Conservation (phyloP, 495 filamentous ascomycete species). For the Penicillium tannophilum region DNA sequence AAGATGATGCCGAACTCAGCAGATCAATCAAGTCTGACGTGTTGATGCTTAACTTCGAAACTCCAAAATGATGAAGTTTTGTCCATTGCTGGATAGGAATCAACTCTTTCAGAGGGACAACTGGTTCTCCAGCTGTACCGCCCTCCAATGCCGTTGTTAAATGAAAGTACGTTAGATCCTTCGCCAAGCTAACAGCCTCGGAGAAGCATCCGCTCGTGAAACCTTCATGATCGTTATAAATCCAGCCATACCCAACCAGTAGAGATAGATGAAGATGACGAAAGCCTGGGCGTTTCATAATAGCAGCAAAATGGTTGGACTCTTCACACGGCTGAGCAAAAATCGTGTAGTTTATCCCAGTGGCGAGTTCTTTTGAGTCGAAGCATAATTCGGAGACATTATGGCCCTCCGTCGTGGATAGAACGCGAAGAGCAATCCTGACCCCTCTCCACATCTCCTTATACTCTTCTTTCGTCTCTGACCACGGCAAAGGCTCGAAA, state of each 20-base stretch:
- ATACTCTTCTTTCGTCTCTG: conserved; percentile 11
- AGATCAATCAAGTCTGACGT: conserved; percentile 15
- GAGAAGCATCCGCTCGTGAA: conserved; percentile 19
- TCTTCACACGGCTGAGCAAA: conserved; percentile 19
- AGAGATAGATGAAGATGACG: conserved; percentile 19
- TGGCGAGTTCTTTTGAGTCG: conserved; percentile 21
- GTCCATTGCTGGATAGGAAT: conserved; percentile 19
- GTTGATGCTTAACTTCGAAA: conserved; percentile 8
- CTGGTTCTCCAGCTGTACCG: conserved; percentile 6
- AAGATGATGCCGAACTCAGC: conserved; percentile 10
- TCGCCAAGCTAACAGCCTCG: conserved; percentile 17
- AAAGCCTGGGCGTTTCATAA: conserved; percentile 22
- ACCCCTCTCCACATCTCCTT: conserved; percentile 26
- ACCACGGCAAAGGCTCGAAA: conserved; percentile 6
- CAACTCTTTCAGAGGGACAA: conserved; percentile 13
- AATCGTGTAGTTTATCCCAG: conserved; percentile 15
- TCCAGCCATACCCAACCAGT: conserved; percentile 6
- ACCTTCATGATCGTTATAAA: conserved; percentile 13
- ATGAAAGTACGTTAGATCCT: conserved; percentile 20
- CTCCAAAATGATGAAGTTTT: conserved; percentile 12
- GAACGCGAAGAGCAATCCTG: conserved; percentile 19
- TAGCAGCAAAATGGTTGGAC: conserved; percentile 18
- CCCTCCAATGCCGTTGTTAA: conserved; percentile 12
- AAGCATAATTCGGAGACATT: conserved; percentile 24
- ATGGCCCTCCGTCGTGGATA: conserved; percentile 14